A percentile compares a stretch with the other conserved stretches of the same genome.
These are phyloP conservation scores for Oryza australiensis DNA, from an alignment of 176 grass and related monocot species.

Conservation along the genomic window DNA sequence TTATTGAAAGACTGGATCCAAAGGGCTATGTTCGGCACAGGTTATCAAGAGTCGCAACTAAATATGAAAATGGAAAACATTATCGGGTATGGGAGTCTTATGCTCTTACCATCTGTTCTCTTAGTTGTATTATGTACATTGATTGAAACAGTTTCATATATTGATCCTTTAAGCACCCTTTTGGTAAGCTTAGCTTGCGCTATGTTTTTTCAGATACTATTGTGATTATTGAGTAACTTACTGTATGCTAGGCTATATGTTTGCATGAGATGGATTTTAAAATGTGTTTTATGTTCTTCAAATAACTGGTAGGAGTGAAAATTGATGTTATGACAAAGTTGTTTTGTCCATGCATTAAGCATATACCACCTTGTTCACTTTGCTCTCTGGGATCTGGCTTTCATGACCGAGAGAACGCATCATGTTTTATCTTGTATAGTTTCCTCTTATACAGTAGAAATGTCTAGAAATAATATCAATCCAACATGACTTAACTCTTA, in stretches of 20 bases:
- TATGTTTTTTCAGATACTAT: background rate
- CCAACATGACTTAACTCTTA: background rate
- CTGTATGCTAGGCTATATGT: background rate
- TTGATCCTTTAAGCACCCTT: constrained; percentile 1
- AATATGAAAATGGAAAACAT: constrained; percentile 88
- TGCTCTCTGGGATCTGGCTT: background rate
- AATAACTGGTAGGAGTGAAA: constrained; percentile 1
- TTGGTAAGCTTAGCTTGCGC: background rate
- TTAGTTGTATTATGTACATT: constrained; percentile 11
- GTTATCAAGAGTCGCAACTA: constrained; percentile 90
- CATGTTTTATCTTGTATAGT: background rate
- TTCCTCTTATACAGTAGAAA: background rate
- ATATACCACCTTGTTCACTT: background rate
- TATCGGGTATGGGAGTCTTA: constrained; percentile 64
- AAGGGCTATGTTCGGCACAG: constrained; percentile 79
- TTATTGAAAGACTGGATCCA: constrained; percentile 89
- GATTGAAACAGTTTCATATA: constrained; percentile 1
- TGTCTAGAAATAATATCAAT: background rate
- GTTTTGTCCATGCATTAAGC: background rate
- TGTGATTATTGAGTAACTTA: constrained; percentile 12
- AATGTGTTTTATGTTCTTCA: background rate
- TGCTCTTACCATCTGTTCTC: constrained; percentile 27
- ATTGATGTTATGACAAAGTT: background rate
- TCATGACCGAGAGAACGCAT: background rate
- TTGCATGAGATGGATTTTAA: constrained; percentile 1